Evolutionary conservation across 2,329 filamentous ascomycete genomes (phyloP).

Genomic region (Aspergillus sojae): DNA sequence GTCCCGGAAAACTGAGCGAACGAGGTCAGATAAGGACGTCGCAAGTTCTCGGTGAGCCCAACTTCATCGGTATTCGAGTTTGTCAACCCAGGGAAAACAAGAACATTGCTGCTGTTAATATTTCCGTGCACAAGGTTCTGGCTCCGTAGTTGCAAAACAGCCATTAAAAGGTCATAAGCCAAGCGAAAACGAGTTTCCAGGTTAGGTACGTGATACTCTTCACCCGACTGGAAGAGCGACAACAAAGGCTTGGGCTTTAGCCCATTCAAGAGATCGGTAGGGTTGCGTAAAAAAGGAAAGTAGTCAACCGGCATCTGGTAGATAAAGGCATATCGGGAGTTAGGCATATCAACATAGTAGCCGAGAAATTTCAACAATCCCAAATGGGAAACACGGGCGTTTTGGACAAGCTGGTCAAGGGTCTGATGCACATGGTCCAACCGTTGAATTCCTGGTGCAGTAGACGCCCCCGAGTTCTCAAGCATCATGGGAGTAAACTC

Average conservation of each 20-base stretch:
- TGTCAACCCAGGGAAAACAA: constrained; percentile 55
- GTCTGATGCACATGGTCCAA: constrained; percentile 41
- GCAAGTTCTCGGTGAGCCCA: constrained; percentile 48
- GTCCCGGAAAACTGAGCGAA: constrained; percentile 62
- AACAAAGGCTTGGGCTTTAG: constrained; percentile 45
- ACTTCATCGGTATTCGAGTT: constrained; percentile 37
- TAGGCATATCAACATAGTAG: constrained; percentile 60
- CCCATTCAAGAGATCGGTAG: constrained; percentile 39
- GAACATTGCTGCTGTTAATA: constrained; percentile 66
- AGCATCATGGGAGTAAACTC: constrained; percentile 47
- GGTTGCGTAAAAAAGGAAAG: constrained; percentile 46
- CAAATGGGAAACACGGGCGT: constrained; percentile 44
- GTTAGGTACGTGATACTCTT: constrained; percentile 53
- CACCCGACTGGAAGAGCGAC: constrained; percentile 45
- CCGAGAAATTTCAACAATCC: constrained; percentile 49
- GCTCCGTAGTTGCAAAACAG: constrained; percentile 59
- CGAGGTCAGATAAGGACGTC: constrained; percentile 60
- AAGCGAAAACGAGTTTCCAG: constrained; percentile 65
- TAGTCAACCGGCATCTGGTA: constrained; percentile 60
- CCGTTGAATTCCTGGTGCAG: constrained; percentile 32
- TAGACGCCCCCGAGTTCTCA: constrained; percentile 34
- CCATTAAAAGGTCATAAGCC: constrained; percentile 61
- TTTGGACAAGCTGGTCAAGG: constrained; percentile 45
- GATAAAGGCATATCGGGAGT: constrained; percentile 61
- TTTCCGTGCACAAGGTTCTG: constrained; percentile 63